Percentiles rank a stretch among this genome's conserved stretches.
phyloP scores from a whole-genome alignment of 805 yeast species.

The Nakazawaea holstii region DNA sequence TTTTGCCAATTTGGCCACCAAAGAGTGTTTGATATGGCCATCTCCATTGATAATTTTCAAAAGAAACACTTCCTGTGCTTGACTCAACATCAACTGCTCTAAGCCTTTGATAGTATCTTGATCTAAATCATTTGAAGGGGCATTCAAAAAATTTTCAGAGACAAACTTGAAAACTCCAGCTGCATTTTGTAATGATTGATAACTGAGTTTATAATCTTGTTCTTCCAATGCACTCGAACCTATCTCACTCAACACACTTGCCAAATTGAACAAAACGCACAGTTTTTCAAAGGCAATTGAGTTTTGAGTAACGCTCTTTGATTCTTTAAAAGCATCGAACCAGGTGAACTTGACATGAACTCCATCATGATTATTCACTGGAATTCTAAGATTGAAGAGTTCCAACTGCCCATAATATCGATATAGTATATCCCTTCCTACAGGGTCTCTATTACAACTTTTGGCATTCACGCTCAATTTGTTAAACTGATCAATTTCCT shows the following conservation, averaged over 20 bases:
- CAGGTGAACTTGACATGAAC: slow-evolving; percentile 65
- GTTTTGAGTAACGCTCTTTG: slow-evolving; percentile 54
- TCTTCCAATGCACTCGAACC: slow-evolving; percentile 33
- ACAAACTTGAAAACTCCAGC: slow-evolving; percentile 73
- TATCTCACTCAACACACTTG: slow-evolving; percentile 49
- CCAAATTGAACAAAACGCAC: slow-evolving; percentile 73
- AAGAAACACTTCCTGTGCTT: slow-evolving; percentile 82
- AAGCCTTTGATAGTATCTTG: slow-evolving; percentile 66
- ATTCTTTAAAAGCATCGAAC: slow-evolving; percentile 64
- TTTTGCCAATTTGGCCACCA: slow-evolving; percentile 71
- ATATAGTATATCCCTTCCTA: slow-evolving; percentile 51
- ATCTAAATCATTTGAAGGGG: slow-evolving; percentile 75
- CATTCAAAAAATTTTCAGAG: slow-evolving; percentile 78
- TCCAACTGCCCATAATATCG: slow-evolving; percentile 80
- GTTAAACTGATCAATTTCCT: slow-evolving; percentile 50
- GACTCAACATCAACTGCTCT: slow-evolving; percentile 66
- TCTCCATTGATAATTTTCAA: slow-evolving; percentile 49
- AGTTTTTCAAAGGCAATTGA: slow-evolving; percentile 91
- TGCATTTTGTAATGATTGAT: slow-evolving; percentile 62
- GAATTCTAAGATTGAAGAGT: slow-evolving; percentile 69
- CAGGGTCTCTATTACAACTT: slow-evolving; percentile 37
- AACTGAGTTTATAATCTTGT: slow-evolving; percentile 50
- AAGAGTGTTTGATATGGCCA: slow-evolving; percentile 48
- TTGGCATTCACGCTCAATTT: slow-evolving; percentile 55
- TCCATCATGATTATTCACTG: slow-evolving; percentile 46